Conservation (phyloP, 768 basidiomycete genomes). For the Auriscalpium orientale region DNA sequence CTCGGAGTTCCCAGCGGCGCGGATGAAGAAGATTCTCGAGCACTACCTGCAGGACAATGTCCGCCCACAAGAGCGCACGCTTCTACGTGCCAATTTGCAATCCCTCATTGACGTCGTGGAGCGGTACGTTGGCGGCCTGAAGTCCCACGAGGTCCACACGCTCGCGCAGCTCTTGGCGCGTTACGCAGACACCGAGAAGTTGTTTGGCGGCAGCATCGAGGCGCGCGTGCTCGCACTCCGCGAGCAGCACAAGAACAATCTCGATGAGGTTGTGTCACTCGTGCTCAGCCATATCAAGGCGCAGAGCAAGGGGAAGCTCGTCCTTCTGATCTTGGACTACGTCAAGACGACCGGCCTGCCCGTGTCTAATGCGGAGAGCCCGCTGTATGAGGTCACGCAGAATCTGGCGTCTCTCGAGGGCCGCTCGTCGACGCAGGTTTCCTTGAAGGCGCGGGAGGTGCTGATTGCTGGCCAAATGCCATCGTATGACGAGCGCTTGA, state of each 20-base stretch:
- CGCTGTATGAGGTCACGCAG: conserved; percentile 69
- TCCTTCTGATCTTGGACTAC: conserved; percentile 81
- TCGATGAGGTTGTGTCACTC: conserved; percentile 78
- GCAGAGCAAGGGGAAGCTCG: conserved; percentile 83
- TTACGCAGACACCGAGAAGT: conserved; percentile 81
- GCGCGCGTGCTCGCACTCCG: conserved; percentile 83
- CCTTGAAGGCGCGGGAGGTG: conserved; percentile 94
- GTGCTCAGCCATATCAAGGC: conserved; percentile 96
- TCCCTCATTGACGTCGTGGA: conserved; percentile 71
- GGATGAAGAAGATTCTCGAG: conserved; percentile 82
- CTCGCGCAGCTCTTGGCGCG: conserved; percentile 70
- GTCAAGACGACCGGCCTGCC: conserved; percentile 76
- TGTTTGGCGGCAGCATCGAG: conserved; percentile 93
- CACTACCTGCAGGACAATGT: conserved; percentile 77
- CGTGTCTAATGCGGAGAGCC: conserved; percentile 67
- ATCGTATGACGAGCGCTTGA: conserved; percentile 87
- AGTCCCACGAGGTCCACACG: conserved; percentile 75
- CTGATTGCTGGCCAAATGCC: conserved; percentile 95
- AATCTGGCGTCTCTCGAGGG: conserved; percentile 83
- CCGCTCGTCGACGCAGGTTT: conserved; percentile 85
- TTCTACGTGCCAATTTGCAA: conserved; percentile 67
- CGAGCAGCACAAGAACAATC: conserved; percentile 86
- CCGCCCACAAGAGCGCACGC: conserved; percentile 68
- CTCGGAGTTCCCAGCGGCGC: conserved; percentile 84
- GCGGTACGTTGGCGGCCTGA: conserved; percentile 73